Conservation (phyloP, 495 filamentous ascomycete genomes). For the Acidomyces sp. region DNA sequence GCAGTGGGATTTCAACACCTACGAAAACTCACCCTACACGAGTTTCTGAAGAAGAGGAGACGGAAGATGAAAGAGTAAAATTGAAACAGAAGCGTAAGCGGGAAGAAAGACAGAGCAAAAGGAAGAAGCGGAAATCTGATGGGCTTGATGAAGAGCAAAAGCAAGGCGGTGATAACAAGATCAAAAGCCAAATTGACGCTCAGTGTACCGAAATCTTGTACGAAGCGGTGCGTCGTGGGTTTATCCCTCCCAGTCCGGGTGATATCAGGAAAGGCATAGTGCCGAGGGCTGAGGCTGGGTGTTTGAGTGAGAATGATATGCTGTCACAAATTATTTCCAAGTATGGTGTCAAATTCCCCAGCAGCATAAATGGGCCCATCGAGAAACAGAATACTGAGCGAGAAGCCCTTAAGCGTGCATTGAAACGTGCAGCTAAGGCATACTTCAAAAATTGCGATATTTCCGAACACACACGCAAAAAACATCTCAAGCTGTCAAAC, state of each 20-base stretch:
- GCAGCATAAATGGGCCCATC: background rate
- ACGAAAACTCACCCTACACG: background rate
- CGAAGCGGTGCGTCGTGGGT: conserved; percentile 2
- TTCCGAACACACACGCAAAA: conserved; percentile 6
- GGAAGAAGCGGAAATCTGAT: conserved; percentile 4
- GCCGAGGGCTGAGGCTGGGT: conserved; percentile 2
- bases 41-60: background rate
- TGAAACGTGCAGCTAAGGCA: conserved; percentile 12
- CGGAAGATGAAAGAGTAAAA: conserved; percentile 1
- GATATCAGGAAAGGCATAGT: conserved; percentile 4
- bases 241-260: background rate
- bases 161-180: background rate
- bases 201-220: background rate
- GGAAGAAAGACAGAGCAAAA: background rate
- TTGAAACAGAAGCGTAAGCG: conserved; percentile 3
- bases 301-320: background rate
- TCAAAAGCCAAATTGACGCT: conserved; percentile 1
- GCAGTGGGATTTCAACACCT: background rate
- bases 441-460: background rate
- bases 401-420: conserved; percentile 9
- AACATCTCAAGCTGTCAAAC: conserved; percentile 4
- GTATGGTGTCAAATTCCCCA: conserved; percentile 1
- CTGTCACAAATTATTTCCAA: background rate
- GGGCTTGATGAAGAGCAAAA: background rate
- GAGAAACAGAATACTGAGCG: conserved; percentile 10